Evolutionary conservation across 2,329 filamentous ascomycete species (phyloP), one percentile per base, ranked within the genome.

Genomic region (Aschersonia sp.): DNA sequence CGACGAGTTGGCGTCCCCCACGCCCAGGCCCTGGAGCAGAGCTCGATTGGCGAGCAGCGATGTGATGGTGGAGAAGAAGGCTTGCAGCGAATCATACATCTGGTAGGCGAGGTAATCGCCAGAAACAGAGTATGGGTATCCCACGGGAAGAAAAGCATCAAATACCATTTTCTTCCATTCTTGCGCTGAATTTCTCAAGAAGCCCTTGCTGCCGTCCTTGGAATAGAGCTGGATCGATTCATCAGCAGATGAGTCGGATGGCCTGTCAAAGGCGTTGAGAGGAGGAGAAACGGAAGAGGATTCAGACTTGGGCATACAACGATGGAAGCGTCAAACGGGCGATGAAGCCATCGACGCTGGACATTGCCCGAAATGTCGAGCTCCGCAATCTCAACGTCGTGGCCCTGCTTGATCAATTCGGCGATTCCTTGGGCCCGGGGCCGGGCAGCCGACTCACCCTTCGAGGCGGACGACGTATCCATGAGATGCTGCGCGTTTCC

Each of bases 91-190:
- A 66, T 92, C 86, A 58, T 70, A 80, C 44, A 71, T 71, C 56
- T 74, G 82, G 62, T 77, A 94, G 68, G 82, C 73, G 4, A 88
- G 70, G 64, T 96, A 96, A 64, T 96, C 89, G 10, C 78, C 70
- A 1, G 84, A 91, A 31, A 96, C 89, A 45, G 83, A 92, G 54
- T 89, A 78, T 1, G 89, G 89, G 63, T 84, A 96, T n/a, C 89
- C 89, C 1, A 85, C 81, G 0, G 89, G 89, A 1, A 95, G 73
- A 60, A 95, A 94, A 31, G 89, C 77, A 54, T 87, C 81, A 42
- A 53, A 56, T 12, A 89, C 60, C 6, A 61, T 60, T 51, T 69
- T 70, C 52, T 58, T 58, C 61, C 61, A 65, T 46, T 62, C 62
- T 7, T 56, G 51, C 7, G 64, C 45, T 2, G 58, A 63, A 4